phyloP scores from a whole-genome alignment of 441 rosid species.

The Pelargonium cotyledonis region DNA sequence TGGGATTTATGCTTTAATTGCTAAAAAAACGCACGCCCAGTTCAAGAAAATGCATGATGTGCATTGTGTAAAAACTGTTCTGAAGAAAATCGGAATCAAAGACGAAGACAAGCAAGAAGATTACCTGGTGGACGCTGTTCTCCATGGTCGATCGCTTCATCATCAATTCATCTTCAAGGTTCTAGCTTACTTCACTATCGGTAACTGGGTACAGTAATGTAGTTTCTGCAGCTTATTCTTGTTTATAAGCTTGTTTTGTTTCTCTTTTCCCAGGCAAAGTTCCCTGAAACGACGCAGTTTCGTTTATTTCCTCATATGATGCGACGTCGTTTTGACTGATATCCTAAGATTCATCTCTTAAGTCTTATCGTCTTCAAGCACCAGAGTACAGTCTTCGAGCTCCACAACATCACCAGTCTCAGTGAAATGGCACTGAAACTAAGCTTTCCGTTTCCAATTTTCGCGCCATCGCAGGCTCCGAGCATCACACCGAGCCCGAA shows the following conservation, averaged over 20 bases:
- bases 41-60: constrained; percentile 1
- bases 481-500: constrained; percentile 18
- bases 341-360: too few relatives aligned
- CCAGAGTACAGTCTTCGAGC: not conserved
- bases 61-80: not conserved
- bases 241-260: not conserved
- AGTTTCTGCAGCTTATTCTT: not conserved
- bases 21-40: not conserved
- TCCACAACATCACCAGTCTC: not conserved
- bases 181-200: not conserved
- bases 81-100: not conserved
- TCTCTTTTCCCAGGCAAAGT: not conserved
- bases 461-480: constrained; percentile 33
- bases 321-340: not conserved
- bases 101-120: not conserved
- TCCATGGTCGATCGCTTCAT: not conserved
- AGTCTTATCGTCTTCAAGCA: not conserved
- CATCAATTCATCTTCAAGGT: too few relatives aligned
- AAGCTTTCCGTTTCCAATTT: constrained; percentile 49
- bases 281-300: not conserved
- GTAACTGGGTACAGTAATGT: not conserved
- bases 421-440: constrained; percentile 60
- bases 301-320: not conserved
- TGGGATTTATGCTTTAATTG: not conserved
- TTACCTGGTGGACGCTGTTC: not conserved